phyloP scores from a whole-genome alignment of 805 yeast genomes.

The Saturnispora gosingensis region DNA sequence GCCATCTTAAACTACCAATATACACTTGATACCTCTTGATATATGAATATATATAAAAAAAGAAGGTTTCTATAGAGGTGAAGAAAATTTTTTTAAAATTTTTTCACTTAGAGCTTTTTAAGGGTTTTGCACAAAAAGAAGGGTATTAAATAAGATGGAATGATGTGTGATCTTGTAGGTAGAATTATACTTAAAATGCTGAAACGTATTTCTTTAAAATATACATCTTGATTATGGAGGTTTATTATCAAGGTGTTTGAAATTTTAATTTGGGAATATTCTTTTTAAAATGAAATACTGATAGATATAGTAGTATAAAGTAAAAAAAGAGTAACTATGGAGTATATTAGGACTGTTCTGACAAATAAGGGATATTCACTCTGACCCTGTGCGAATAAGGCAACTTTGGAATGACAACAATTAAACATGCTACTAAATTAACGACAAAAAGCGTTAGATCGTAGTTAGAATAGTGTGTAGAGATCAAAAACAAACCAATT shows the following conservation, averaged over 20 bases:
- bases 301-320: not conserved
- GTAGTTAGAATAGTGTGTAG: constrained; percentile 86
- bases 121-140: not conserved
- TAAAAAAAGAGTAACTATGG: not conserved
- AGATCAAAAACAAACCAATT: constrained; percentile 69
- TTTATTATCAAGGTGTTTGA: too few relatives aligned
- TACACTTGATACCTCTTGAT: not conserved
- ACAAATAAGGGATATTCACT: constrained; percentile 40
- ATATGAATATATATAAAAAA: not conserved
- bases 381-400: constrained; percentile 76
- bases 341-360: not conserved
- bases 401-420: constrained; percentile 86
- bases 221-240: not conserved
- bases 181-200: too few relatives aligned
- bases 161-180: too few relatives aligned
- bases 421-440: constrained; percentile 71
- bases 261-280: not conserved
- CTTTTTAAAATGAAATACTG: not conserved
- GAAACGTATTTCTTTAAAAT: too few relatives aligned
- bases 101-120: not conserved
- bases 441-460: constrained; percentile 69
- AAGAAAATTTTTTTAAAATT: not conserved
- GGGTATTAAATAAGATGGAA: not conserved
- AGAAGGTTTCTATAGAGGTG: not conserved
- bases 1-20: constrained; percentile 50